Evolutionary conservation across 345 rosid species (phyloP), one percentile per base, ranked within the genome.

Genomic region (Lumnitzera littorea): DNA sequence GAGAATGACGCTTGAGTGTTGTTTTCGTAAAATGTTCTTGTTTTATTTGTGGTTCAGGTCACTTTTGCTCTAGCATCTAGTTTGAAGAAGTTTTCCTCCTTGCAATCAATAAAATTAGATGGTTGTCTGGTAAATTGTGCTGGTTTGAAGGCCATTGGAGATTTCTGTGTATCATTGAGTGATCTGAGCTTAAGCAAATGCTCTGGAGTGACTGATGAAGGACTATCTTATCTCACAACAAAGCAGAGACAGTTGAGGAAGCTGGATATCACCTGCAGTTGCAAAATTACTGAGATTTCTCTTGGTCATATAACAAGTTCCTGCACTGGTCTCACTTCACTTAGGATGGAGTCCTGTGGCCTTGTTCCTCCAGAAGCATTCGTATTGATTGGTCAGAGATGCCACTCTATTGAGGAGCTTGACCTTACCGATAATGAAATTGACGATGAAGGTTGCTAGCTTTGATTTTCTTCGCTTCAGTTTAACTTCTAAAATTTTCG

Each of bases 161-260:
- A 72, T 57, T 73, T 71, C 73, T 68, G 79, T 57, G 50, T 58
- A 23, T 70, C 89, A 14, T 41, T 84, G 48, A 75, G 43, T 51
- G 84, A 82, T 66, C 73, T 87, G 62, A 82, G 89, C 78, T 63
- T 87, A 73, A 84, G 94, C 62, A 87, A 87, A 71, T 87, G 88
- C 64, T 56, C 56, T 24, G 88, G 86, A 50, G 87, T 82, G 67
- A 82, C 84, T 0, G 94, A 87, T 62, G 89, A 82, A 46, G 84
- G 84, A 13, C 81, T 87, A 64, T 84, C 84, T 13, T 78, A 31
- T 16, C 65, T 84, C 12, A 76, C 78, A 24, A 66, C 76, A 27
- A 73, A 72, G 60, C 86, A 78, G 2, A 78, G 62, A 62, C 86
- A 78, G 62, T 67, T 87, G 67, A 78, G 53, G 73, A 82, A 76